Evolutionary conservation across 116 monocot species (phyloP).

Genomic region (Cymodocea nodosa): DNA sequence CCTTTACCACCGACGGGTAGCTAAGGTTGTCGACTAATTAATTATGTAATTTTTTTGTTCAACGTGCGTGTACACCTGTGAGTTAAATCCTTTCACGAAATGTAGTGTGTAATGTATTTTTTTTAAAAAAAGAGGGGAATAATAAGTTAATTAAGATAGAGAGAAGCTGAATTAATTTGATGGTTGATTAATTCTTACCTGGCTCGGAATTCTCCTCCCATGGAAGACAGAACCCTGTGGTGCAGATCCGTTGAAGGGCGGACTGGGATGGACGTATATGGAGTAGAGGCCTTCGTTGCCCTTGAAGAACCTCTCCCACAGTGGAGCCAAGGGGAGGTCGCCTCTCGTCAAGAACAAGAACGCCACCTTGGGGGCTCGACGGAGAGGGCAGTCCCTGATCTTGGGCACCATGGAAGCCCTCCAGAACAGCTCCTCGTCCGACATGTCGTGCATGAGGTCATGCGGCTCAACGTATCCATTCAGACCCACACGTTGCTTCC

Average conservation of each 20-base stretch:
- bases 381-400: constrained; percentile 1
- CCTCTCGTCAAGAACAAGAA: constrained; percentile 44
- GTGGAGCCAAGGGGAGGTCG: constrained; percentile 13
- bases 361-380: constrained; percentile 30
- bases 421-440: constrained; percentile 41
- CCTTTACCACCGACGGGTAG: too few species aligned
- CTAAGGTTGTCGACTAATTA: too few species aligned
- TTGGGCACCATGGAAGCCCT: constrained; percentile 30
- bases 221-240: constrained; percentile 28
- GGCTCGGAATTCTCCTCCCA: constrained; percentile 39
- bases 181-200: constrained; percentile 7
- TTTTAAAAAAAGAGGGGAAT: too few species aligned
- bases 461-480: constrained; percentile 6
- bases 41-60: too few species aligned
- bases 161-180: too few species aligned
- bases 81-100: too few species aligned
- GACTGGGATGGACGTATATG: constrained; percentile 43
- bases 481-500: neutral
- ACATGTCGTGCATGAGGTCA: constrained; percentile 24
- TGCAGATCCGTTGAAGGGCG: constrained; percentile 26
- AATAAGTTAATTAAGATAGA: too few species aligned
- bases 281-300: constrained; percentile 34
- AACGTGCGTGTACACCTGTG: too few species aligned
- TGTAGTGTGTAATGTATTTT: too few species aligned
- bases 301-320: constrained; percentile 48